Conservation (phyloP, 2,329 filamentous ascomycete species). For the Hymenoscyphus repandus region DNA sequence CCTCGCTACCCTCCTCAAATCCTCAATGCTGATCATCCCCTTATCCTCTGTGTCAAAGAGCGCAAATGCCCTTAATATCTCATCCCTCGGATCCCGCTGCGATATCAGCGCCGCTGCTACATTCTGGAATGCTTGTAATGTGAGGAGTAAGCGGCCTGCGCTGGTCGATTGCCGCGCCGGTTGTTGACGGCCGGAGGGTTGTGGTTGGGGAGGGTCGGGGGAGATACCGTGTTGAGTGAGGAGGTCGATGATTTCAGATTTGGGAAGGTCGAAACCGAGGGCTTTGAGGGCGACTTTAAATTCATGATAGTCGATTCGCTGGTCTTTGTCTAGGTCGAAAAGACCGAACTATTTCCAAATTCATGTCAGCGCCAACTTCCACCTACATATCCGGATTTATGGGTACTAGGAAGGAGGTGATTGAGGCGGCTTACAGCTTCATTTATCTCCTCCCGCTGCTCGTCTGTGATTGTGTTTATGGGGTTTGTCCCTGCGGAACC, state of each 20-base stretch:
- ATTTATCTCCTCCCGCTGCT: conserved; percentile 88
- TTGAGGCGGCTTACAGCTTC: conserved; percentile 65
- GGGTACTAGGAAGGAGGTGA: too few relatives aligned
- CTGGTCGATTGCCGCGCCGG: conserved; percentile 43
- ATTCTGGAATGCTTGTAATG: conserved; percentile 65
- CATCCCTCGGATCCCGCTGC: conserved; percentile 79
- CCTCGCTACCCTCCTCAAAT: conserved; percentile 79
- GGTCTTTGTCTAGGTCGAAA: conserved; percentile 95
- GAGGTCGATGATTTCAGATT: conserved; percentile 75
- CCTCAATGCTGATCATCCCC: conserved; percentile 82
- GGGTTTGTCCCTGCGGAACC: conserved; percentile 16
- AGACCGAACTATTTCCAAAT: conserved; percentile 65
- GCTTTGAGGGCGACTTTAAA: conserved; percentile 95
- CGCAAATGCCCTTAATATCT: conserved; percentile 85
- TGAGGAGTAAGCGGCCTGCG: conserved; percentile 53
- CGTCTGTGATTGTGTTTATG: conserved; percentile 60
- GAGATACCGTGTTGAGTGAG: conserved; percentile 77
- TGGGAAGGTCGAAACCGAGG: conserved; percentile 86
- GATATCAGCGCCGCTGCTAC: conserved; percentile 77
- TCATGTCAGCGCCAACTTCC: neutral
- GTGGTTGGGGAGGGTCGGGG: conserved; percentile 51
- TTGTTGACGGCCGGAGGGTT: conserved; percentile 42
- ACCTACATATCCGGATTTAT: neutral
- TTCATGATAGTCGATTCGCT: conserved; percentile 94
- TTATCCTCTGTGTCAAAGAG: conserved; percentile 93